phyloP scores from a whole-genome alignment of 176 grass and related monocot genomes.

The Lolium perenne region DNA sequence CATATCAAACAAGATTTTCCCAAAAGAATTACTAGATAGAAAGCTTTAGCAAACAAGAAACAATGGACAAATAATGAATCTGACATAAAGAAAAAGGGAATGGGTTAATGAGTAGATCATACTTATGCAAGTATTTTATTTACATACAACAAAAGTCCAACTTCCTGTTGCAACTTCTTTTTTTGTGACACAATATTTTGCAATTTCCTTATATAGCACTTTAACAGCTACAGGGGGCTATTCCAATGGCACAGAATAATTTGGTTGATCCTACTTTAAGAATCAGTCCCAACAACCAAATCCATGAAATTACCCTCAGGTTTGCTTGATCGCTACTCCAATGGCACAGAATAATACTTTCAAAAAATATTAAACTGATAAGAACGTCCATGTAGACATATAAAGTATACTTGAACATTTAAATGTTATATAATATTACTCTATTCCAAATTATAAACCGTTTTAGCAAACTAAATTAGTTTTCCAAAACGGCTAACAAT shows the following conservation, averaged over 20 bases:
- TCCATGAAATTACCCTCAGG: not conserved
- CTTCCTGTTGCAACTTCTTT: not conserved
- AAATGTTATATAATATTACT: not conserved
- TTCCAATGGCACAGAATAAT: too few relatives aligned
- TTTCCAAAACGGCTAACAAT: too few relatives aligned
- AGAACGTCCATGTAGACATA: slow-evolving; percentile 9
- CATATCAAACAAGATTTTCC: slow-evolving; percentile 21
- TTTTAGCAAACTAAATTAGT: too few relatives aligned
- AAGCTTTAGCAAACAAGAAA: slow-evolving; percentile 2
- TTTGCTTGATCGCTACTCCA: slow-evolving; percentile 1
- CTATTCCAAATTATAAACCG: too few relatives aligned
- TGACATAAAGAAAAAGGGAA: not conserved
- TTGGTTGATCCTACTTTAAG: not conserved
- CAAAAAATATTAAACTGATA: slow-evolving; percentile 1
- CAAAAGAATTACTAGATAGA: not conserved
- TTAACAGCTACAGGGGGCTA: not conserved
- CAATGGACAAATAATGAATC: slow-evolving; percentile 24
- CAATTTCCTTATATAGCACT: not conserved
- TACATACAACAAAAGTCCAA: not conserved
- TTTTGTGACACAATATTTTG: not conserved
- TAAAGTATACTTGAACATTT: slow-evolving; percentile 1
- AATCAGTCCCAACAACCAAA: slow-evolving; percentile 9
- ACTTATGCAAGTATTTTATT: not conserved
- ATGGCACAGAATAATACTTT: not conserved
- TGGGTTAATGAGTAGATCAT: not conserved